Evolutionary conservation across 257 asterid genomes (phyloP).

Genomic region (Fraxinus quadrangulata): DNA sequence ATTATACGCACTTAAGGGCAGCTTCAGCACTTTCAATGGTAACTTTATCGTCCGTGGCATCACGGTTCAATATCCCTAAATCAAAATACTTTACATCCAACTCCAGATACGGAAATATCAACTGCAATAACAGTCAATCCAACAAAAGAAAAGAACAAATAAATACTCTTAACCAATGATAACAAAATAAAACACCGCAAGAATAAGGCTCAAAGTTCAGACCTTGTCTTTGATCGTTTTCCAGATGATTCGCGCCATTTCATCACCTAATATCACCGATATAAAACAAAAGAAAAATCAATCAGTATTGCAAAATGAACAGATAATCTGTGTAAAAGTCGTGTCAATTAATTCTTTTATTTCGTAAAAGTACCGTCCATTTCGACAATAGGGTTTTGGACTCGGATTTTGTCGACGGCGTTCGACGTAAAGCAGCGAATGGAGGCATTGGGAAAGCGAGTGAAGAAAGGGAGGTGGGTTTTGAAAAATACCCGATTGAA

Average conservation of each 20-base stretch:
- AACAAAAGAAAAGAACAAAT: background rate
- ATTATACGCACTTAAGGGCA: conserved; percentile 65
- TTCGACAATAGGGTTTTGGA: conserved; percentile 78
- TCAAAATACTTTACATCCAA: conserved; percentile 89
- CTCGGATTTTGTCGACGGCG: conserved; percentile 56
- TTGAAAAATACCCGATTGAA: conserved; percentile 30
- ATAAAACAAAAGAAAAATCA: background rate
- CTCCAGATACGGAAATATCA: conserved; percentile 80
- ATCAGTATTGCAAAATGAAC: background rate
- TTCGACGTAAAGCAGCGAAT: conserved; percentile 61
- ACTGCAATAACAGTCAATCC: conserved; percentile 39
- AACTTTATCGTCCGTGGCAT: conserved; percentile 76
- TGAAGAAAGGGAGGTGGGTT: conserved; percentile 26
- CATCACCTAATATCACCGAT: conserved; percentile 57
- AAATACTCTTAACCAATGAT: background rate
- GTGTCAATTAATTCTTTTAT: background rate
- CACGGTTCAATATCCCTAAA: conserved; percentile 82
- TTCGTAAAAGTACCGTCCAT: conserved; percentile 66
- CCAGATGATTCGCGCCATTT: conserved; percentile 95
- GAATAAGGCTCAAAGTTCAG: background rate
- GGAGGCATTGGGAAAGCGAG: conserved; percentile 42
- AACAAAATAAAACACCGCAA: background rate
- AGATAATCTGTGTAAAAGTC: background rate
- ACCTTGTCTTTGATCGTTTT: conserved; percentile 85
- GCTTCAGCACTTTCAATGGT: conserved; percentile 93